These are phyloP conservation scores for Cenchrus americanus DNA, from an alignment of 176 grass and related monocot genomes.

Conservation along the genomic window DNA sequence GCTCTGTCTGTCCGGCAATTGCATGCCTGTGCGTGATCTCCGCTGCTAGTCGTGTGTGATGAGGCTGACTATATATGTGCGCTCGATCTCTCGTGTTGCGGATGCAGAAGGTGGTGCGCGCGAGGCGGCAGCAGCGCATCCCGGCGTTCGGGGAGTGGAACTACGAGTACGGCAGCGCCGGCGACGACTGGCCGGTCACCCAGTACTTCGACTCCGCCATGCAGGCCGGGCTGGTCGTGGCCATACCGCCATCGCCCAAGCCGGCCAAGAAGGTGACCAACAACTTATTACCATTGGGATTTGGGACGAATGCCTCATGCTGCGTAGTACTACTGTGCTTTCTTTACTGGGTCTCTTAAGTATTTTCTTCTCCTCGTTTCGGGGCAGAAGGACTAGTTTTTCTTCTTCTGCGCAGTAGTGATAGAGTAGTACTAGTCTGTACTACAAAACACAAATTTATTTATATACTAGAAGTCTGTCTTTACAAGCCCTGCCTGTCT, in stretches of 20 bases:
- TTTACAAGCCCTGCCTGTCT: neutral
- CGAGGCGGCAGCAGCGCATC: conserved; percentile 46
- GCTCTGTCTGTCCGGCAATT: neutral
- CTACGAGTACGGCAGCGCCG: conserved; percentile 36
- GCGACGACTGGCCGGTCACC: conserved; percentile 49
- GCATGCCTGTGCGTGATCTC: no score
- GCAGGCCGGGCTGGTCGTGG: conserved; percentile 21
- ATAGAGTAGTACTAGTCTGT: neutral
- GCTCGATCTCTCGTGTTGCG: no score
- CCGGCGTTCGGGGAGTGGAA: conserved; percentile 66
- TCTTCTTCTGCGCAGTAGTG: neutral
- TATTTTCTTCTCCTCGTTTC: neutral
- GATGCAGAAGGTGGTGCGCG: conserved; percentile 25
- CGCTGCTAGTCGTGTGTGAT: no score
- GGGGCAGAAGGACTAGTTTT: neutral
- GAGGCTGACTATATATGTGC: no score
- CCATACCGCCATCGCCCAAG: conserved; percentile 26
- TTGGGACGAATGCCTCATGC: neutral
- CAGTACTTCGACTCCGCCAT: conserved; percentile 51
- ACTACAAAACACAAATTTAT: neutral
- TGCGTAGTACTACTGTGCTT: neutral
- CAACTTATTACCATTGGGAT: no score
- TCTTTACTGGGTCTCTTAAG: neutral
- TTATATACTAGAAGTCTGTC: neutral
- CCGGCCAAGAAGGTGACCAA: conserved; percentile 40